These are phyloP conservation scores for Chlorella variabilis DNA, from an alignment of 163 green algal genomes.

Conservation along the genomic window DNA sequence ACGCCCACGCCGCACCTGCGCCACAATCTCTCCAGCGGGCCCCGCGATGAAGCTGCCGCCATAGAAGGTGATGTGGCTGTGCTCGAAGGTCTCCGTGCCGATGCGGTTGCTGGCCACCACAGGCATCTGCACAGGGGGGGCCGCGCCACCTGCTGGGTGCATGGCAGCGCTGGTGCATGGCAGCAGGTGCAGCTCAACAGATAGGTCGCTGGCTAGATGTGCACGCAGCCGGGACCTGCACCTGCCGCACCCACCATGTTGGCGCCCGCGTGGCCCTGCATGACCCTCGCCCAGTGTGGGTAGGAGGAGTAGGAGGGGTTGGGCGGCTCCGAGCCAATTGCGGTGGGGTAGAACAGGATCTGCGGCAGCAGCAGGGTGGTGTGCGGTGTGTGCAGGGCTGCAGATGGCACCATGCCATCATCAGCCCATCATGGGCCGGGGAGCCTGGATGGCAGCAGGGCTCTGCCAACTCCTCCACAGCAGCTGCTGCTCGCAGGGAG, in stretches of 20 bases:
- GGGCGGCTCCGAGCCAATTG: constrained; percentile 85
- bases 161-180: too few species aligned
- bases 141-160: too few species aligned
- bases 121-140: constrained; percentile 56
- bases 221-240: too few species aligned
- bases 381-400: too few species aligned
- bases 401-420: neutral
- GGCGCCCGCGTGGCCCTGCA: constrained; percentile 82
- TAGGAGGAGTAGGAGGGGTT: constrained; percentile 72
- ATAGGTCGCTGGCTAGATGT: too few species aligned
- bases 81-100: constrained; percentile 66
- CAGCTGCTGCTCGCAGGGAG: neutral
- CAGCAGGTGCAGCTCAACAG: too few species aligned
- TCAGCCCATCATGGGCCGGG: too few species aligned
- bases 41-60: constrained; percentile 83
- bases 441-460: too few species aligned
- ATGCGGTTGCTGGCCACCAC: constrained; percentile 85
- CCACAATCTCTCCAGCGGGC: constrained; percentile 66
- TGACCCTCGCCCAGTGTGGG: constrained; percentile 79
- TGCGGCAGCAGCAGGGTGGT: constrained; percentile 26
- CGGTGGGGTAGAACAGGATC: constrained; percentile 89
- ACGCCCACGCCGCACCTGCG: constrained; percentile 70
- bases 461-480: too few species aligned
- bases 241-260: constrained; percentile 69
- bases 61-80: constrained; percentile 80